Evolutionary conservation across 352 stramenopile genomes (phyloP).

Genomic region (Phytophthora lateralis): DNA sequence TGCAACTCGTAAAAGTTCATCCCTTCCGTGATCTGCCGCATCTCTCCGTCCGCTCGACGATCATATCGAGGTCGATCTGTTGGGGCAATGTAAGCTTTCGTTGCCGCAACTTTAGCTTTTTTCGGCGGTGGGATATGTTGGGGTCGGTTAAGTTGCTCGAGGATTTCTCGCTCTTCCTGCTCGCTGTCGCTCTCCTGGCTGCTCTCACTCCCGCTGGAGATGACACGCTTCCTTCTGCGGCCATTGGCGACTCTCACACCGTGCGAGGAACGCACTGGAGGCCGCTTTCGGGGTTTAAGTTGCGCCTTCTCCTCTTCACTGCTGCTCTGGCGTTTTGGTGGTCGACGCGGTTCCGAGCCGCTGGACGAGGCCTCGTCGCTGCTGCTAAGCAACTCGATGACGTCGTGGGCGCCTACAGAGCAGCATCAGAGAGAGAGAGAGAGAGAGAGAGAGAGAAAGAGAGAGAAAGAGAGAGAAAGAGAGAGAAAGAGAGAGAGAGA

Average conservation of each 20-base stretch:
- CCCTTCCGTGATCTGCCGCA: conserved; percentile 38
- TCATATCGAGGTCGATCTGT: conserved; percentile 1
- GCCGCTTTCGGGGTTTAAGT: conserved; percentile 9
- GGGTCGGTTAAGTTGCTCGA: conserved; percentile 12
- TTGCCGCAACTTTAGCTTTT: conserved; percentile 25
- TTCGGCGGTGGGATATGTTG: background rate
- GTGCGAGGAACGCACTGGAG: conserved; percentile 4
- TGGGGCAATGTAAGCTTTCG: conserved; percentile 11
- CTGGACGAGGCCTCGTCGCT: conserved; percentile 24
- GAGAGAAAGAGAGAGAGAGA: too few species aligned
- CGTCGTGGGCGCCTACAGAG: conserved; percentile 24
- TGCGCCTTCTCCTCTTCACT: conserved; percentile 26
- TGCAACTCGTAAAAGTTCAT: conserved; percentile 59
- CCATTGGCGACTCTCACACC: background rate
- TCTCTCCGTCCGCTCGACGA: conserved; percentile 12
- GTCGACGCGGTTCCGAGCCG: conserved; percentile 14
- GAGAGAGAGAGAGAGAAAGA: too few species aligned
- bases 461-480: too few species aligned
- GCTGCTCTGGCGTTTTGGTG: conserved; percentile 1
- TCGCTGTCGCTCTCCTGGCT: conserved; percentile 23
- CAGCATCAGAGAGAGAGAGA: too few species aligned
- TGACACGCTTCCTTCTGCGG: conserved; percentile 14
- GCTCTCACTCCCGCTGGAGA: conserved; percentile 17
- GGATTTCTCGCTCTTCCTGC: conserved; percentile 7
- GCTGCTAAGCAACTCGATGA: conserved; percentile 34